Base-by-base conservation (phyloP, 805 yeast species). In the Lipomyces sp. region DNA sequence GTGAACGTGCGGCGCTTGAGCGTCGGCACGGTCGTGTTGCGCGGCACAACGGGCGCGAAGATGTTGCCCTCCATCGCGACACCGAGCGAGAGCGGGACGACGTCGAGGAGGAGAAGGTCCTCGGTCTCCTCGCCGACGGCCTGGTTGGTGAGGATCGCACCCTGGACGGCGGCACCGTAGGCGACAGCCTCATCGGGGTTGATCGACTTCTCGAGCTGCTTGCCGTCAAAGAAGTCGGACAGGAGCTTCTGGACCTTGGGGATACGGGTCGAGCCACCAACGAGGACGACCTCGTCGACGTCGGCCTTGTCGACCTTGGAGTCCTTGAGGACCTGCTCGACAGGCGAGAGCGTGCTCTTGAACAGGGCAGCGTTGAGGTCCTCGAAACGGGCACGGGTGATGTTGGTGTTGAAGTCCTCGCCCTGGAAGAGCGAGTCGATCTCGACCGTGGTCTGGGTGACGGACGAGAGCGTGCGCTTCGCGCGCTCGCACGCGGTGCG, bases 101-200 rank as follows among this genome's bases (percentile, higher is more conserved):
- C 98, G 79, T 90, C 98, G 76, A 90, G 83, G 72, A 90, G 82
- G 67, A 91, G 83, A 73, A 90, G 82, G 77, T 88, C 96, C 77
- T 90, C 88, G 73, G 96, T 89, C 74, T 88, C 95, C 60, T 84
- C 93, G 63, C 86, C 82, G 61, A 88, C 83, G 58, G 87, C 80
- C 74, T 79, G 89, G 78, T 96, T 96, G 65, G 96, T 86, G 75
- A 90, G 81, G 77, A 91, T 87, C 71, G 97, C 97, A 79, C 96
- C 98, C 80, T 90, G 97, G 68, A 90, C 97, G 69, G 98, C 97
- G 69, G 98, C 98, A 84, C 97, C 97, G 81, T 88, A 88, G 69
- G 96, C 97, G 74, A 89, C 97, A 70, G 97, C 97, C 81, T 89
- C 97, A 79, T 89, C 97, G 64, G 97, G 97, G 89, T 89, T 89